Percentiles rank a stretch among this genome's conserved stretches.
phyloP scores from a whole-genome alignment of 2,329 filamentous ascomycete genomes.

The Paradendryphiella salina region DNA sequence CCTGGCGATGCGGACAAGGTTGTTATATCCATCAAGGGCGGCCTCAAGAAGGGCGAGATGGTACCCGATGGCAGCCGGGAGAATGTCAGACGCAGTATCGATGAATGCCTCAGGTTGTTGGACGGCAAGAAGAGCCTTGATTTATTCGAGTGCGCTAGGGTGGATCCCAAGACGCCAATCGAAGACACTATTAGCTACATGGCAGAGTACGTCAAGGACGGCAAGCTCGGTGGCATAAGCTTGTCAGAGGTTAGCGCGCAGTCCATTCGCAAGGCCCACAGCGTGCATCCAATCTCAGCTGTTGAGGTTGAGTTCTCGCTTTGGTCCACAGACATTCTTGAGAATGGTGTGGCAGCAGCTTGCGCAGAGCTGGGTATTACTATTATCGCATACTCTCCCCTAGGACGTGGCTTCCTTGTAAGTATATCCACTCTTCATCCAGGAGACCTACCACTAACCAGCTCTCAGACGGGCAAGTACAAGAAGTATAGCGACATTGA shows the following conservation, averaged over 20 bases:
- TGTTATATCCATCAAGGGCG: conserved; percentile 58
- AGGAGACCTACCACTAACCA: conserved; percentile 19
- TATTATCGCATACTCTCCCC: conserved; percentile 69
- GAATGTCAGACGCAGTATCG: conserved; percentile 50
- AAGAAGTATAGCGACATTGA: conserved; percentile 60
- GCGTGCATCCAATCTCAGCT: conserved; percentile 59
- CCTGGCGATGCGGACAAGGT: conserved; percentile 56
- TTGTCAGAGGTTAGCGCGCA: conserved; percentile 53
- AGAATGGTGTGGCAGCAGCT: conserved; percentile 60
- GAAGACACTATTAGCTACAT: conserved; percentile 52
- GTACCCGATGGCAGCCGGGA: conserved; percentile 48
- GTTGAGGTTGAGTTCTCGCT: conserved; percentile 66
- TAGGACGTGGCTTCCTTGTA: conserved; percentile 63
- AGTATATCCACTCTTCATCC: conserved; percentile 10
- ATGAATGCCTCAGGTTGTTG: conserved; percentile 52
- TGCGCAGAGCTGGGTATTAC: conserved; percentile 68
- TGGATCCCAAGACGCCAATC: conserved; percentile 51
- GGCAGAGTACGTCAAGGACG: conserved; percentile 45
- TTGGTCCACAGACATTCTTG: conserved; percentile 59
- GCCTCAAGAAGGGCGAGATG: conserved; percentile 41
- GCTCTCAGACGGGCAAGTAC: conserved; percentile 47
- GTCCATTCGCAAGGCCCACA: conserved; percentile 54
- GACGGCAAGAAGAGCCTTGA: conserved; percentile 55
- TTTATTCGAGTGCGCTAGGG: conserved; percentile 53
- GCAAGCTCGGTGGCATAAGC: conserved; percentile 53